phyloP scores from a whole-genome alignment of 2,329 filamentous ascomycete genomes.

The Akanthomyces dipterigenus region DNA sequence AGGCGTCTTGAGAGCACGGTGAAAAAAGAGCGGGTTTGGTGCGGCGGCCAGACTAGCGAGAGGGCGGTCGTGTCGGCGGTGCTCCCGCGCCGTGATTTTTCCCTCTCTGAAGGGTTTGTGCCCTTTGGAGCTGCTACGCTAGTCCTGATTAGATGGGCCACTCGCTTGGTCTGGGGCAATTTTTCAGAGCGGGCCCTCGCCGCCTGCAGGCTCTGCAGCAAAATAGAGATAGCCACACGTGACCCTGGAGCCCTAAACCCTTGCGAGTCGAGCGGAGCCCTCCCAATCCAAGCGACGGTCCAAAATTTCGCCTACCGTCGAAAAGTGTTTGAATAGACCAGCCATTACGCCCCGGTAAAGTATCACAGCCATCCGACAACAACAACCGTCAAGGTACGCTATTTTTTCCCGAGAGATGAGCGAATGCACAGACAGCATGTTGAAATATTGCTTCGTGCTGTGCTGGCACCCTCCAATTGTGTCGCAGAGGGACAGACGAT shows the following conservation, averaged over 20 bases:
- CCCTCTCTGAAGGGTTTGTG: conserved; percentile 11
- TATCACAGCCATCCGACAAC: conserved; percentile 13
- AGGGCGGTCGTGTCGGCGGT: neutral
- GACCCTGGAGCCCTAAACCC: conserved; percentile 8
- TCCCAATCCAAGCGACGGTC: neutral
- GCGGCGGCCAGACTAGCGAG: neutral
- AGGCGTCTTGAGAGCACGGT: neutral
- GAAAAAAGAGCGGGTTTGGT: conserved; percentile 14
- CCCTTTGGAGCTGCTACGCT: neutral
- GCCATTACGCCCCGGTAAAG: conserved; percentile 9
- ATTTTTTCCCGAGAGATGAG: neutral
- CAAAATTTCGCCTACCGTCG: conserved; percentile 9
- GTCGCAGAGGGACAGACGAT: conserved; percentile 17
- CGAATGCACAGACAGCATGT: neutral
- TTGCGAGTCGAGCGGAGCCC: neutral
- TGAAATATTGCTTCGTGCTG: neutral
- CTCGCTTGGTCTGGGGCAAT: neutral
- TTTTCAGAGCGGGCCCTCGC: neutral
- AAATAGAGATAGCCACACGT: neutral
- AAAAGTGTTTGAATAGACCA: conserved; percentile 1
- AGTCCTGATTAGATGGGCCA: neutral
- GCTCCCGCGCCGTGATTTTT: neutral
- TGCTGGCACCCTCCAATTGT: neutral
- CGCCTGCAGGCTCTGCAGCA: neutral
- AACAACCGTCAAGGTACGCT: conserved; percentile 12